Conservation (phyloP, 2,329 filamentous ascomycete species). For the Lasiodiplodia sp. region DNA sequence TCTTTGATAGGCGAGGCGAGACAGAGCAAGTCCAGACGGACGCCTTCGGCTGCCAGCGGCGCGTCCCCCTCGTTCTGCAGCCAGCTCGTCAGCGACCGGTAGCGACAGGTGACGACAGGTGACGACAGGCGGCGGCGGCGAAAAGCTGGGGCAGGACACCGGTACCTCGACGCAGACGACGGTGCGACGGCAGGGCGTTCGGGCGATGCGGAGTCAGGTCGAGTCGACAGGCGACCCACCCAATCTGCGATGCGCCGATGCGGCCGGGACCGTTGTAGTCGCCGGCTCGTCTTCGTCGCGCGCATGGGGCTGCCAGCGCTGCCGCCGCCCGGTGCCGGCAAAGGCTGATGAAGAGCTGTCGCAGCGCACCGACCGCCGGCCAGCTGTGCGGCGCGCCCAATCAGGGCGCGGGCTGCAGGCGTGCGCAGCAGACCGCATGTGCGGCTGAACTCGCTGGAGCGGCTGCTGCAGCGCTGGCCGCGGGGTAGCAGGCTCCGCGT, state of each 20-base stretch:
- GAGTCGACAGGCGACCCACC: neutral
- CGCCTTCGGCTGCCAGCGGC: neutral
- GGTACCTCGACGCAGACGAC: neutral
- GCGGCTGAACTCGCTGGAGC: neutral
- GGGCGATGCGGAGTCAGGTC: slow-evolving; percentile 3
- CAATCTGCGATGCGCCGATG: slow-evolving; percentile 6
- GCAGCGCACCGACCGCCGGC: neutral
- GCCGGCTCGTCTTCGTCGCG: slow-evolving; percentile 5
- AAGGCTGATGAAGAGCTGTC: neutral
- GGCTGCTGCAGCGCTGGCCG: neutral
- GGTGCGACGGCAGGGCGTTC: neutral
- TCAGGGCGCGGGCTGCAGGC: neutral
- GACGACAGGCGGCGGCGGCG: neutral
- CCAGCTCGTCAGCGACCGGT: neutral
- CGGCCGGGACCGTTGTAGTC: neutral
- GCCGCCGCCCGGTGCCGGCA: neutral
- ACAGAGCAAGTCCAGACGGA: neutral
- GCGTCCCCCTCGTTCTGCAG: neutral
- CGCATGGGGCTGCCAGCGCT: neutral
- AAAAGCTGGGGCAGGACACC: neutral
- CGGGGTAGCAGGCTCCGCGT: neutral
- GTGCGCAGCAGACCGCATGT: neutral
- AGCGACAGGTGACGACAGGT: neutral
- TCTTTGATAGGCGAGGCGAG: neutral
- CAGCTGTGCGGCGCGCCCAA: neutral